Evolutionary conservation across 345 rosid species (phyloP).

Genomic region (Balakata baccata): DNA sequence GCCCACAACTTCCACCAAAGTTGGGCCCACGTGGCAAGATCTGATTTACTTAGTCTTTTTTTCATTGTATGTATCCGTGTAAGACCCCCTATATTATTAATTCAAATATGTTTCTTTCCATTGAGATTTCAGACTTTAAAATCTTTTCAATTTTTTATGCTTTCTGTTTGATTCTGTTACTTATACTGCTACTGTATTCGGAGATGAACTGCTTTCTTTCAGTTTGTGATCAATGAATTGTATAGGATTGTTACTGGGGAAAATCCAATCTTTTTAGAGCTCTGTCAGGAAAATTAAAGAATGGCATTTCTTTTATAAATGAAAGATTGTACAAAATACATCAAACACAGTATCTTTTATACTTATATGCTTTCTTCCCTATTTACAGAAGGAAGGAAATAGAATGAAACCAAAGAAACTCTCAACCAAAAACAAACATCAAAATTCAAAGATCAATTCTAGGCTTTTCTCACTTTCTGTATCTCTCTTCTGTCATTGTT

Average conservation of each 20-base stretch:
- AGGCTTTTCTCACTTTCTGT: constrained; percentile 17
- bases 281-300: background rate
- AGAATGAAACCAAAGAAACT: constrained; percentile 4
- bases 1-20: constrained; percentile 91
- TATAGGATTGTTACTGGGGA: background rate
- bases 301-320: constrained; percentile 12
- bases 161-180: background rate
- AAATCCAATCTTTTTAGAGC: too few species aligned
- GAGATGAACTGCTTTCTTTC: background rate
- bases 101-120: constrained; percentile 8
- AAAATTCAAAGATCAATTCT: constrained; percentile 10
- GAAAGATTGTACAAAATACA: constrained; percentile 18
- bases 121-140: background rate
- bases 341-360: constrained; percentile 15
- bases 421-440: constrained; percentile 6
- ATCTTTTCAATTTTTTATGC: background rate
- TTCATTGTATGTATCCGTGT: constrained; percentile 30
- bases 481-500: background rate
- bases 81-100: constrained; percentile 6
- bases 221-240: background rate
- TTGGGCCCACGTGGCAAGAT: constrained; percentile 88
- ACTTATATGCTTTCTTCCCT: constrained; percentile 15
- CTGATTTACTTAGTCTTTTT: constrained; percentile 31
- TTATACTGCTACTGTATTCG: background rate
- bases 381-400: constrained; percentile 25